These are phyloP conservation scores for Komagataea norvegica DNA, from an alignment of 1,139 yeast species.

Conservation along the genomic window DNA sequence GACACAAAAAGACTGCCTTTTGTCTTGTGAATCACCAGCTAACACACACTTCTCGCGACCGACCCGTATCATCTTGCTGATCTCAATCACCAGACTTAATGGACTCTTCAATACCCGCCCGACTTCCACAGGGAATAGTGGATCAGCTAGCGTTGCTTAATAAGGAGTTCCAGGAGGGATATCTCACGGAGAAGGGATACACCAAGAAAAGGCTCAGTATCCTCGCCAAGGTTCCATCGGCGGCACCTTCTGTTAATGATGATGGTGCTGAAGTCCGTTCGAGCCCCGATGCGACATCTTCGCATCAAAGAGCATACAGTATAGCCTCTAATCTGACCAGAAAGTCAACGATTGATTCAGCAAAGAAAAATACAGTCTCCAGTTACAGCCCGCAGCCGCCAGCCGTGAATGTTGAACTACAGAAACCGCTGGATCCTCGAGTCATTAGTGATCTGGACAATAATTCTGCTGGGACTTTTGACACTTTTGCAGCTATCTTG, in stretches of 20 bases:
- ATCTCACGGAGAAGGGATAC: constrained; percentile 65
- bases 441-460: constrained; percentile 31
- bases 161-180: constrained; percentile 56
- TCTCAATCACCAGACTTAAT: too few species aligned
- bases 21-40: too few species aligned
- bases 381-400: constrained; percentile 23
- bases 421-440: constrained; percentile 60
- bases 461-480: constrained; percentile 33
- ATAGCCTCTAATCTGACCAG: constrained; percentile 18
- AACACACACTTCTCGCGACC: too few species aligned
- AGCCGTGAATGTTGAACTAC: constrained; percentile 28
- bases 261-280: constrained; percentile 6
- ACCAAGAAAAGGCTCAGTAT: constrained; percentile 48
- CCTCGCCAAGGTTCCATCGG: constrained; percentile 28
- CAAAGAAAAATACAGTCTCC: constrained; percentile 4
- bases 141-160: constrained; percentile 39
- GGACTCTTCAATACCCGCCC: constrained; percentile 25
- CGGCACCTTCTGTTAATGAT: constrained; percentile 5
- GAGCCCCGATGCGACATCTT: constrained; percentile 8
- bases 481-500: constrained; percentile 66
- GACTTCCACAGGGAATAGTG: constrained; percentile 17
- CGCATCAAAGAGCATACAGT: constrained; percentile 23
- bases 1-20: too few species aligned
- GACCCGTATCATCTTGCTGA: too few species aligned
- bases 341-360: constrained; percentile 12